Evolutionary conservation across 176 grass and related monocot species (phyloP), one percentile per base, ranked within the genome.

Genomic region (Otatea glauca): DNA sequence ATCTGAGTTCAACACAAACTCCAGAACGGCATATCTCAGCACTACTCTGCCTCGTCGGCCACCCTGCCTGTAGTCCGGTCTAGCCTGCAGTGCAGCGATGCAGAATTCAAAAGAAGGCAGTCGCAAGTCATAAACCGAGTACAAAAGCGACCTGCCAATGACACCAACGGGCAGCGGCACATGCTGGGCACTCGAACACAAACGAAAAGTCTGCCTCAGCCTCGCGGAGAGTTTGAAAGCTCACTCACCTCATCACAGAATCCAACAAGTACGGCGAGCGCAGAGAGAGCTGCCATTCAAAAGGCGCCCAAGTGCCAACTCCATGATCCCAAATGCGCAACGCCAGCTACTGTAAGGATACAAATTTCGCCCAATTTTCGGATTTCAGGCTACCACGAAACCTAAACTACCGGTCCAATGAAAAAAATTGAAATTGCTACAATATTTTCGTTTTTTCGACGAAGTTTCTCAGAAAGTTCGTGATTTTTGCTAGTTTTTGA

Each of bases 131-230:
- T 27, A 20, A 85, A 34, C 12, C 62, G 24, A 44, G 77, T 81
- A 82, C 77, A 65, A 70, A 75, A 71, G 83, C 72, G 16, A 47
- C 45, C 64, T 53, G 63, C 47, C 56, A n/a, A 5, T 25, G 25
- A 14, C 82, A 44, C 81, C 70, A 29, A 29, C 29, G 29, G 29
- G 29, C 29, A 53, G 32, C 32, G 45, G 83, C 78, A 86, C 83
- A 65, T 86, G 83, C 53, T 6, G 55, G 20, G 70, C 78, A 65
- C 63, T 86, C 25, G 71, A 89, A 9, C 43, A 35, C 82, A 51
- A 7, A 0, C 43, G 34, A 72, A 82, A 86, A 72, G 78, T 37
- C 43, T 51, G 70, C 25, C 9, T 41, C 67, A n/a, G 24, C 1
- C 68, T 72, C 82, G 42, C 69, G 56, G 60, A 38, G 50, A 69